Evolutionary conservation across 2,329 filamentous ascomycete genomes (phyloP).

Genomic region (Penicillium sp.): DNA sequence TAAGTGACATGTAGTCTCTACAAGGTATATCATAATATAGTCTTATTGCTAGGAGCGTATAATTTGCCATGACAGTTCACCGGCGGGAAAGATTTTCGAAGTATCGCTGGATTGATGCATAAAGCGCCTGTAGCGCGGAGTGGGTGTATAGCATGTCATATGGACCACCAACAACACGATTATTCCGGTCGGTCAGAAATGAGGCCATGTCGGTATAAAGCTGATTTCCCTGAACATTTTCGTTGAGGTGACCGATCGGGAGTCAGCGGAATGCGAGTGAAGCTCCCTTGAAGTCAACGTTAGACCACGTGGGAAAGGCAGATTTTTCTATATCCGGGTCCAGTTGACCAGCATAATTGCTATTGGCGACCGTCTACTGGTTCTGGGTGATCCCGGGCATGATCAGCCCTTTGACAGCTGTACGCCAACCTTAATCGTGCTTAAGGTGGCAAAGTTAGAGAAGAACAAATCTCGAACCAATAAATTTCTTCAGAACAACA

Average conservation of each 20-base stretch:
- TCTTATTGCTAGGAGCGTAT: too few relatives aligned
- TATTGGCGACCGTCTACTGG: neutral
- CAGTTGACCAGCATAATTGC: neutral
- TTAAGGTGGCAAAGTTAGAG: too few relatives aligned
- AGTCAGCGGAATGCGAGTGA: neutral
- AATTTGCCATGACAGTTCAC: too few relatives aligned
- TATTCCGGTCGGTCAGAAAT: too few relatives aligned
- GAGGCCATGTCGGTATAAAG: neutral
- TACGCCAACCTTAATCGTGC: neutral
- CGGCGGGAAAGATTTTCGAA: too few relatives aligned
- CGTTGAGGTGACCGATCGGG: constrained; percentile 9
- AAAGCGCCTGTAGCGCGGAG: too few relatives aligned
- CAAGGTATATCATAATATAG: too few relatives aligned
- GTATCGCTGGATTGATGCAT: too few relatives aligned
- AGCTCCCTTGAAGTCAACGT: neutral
- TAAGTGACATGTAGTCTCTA: too few relatives aligned
- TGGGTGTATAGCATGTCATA: too few relatives aligned
- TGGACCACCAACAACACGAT: too few relatives aligned
- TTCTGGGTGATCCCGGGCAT: neutral
- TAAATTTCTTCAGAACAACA: neutral
- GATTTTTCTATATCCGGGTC: neutral
- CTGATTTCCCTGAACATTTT: constrained; percentile 9
- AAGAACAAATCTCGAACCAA: too few relatives aligned
- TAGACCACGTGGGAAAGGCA: neutral
- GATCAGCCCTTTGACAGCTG: neutral